Percentiles rank a stretch among this genome's conserved stretches.
Conservation (phyloP, 2,329 filamentous ascomycete genomes). For the Colletotrichum noveboracense region DNA sequence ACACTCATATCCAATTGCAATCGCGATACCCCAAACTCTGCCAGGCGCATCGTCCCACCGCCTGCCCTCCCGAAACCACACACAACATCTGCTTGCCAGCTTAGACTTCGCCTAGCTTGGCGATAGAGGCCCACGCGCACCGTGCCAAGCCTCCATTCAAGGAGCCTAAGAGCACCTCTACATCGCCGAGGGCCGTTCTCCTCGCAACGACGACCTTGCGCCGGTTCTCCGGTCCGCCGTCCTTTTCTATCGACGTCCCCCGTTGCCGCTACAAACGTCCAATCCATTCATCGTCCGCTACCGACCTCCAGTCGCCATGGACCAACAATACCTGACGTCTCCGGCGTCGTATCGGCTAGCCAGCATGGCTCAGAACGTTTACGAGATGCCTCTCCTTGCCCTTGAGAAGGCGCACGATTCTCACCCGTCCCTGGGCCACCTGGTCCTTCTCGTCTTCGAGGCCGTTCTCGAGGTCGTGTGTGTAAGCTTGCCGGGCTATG, state of each 20-base stretch:
- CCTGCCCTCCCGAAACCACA: conserved; percentile 3
- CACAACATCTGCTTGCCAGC: background rate
- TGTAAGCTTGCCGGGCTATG: conserved; percentile 91
- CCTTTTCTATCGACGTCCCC: background rate
- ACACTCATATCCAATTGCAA: background rate
- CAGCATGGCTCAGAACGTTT: conserved; percentile 40
- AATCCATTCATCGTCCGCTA: background rate
- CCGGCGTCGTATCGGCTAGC: conserved; percentile 52
- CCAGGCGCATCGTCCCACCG: conserved; percentile 4
- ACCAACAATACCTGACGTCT: conserved; percentile 38
- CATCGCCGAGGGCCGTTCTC: background rate
- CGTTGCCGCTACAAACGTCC: background rate
- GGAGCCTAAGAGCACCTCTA: conserved; percentile 2
- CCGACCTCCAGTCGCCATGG: conserved; percentile 3
- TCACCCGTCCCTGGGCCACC: conserved; percentile 71
- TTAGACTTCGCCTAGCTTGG: conserved; percentile 1
- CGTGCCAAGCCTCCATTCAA: conserved; percentile 13
- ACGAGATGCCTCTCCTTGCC: conserved; percentile 46
- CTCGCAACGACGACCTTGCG: background rate
- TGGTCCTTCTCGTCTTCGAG: conserved; percentile 87
- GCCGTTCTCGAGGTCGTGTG: conserved; percentile 95
- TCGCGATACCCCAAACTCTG: background rate
- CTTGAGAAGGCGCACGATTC: conserved; percentile 50
- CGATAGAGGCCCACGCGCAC: conserved; percentile 11
- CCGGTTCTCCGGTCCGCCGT: background rate